A percentile compares a stretch with the other conserved stretches of the same genome.
Evolutionary conservation across 169 alveolate species (phyloP).

Genomic region (Perkinsus chesapeaki): DNA sequence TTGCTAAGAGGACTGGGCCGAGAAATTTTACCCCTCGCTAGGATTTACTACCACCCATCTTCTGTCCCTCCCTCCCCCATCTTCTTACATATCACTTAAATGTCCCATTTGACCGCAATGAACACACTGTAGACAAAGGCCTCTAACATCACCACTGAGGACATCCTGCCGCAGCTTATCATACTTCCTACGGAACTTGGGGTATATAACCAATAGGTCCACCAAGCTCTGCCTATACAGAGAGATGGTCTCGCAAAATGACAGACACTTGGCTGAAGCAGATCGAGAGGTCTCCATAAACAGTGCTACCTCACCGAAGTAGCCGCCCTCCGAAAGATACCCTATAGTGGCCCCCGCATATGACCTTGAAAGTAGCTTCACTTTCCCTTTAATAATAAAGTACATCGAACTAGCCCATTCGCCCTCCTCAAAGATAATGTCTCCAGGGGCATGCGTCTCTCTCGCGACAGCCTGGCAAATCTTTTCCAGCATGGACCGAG

Average conservation of each 20-base stretch:
- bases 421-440: constrained; percentile 44
- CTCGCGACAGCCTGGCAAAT: constrained; percentile 34
- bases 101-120: background rate
- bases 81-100: background rate
- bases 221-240: background rate
- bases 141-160: background rate
- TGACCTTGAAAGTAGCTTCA: constrained; percentile 38
- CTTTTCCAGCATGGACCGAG: constrained; percentile 30
- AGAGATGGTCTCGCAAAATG: background rate
- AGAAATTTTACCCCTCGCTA: no score
- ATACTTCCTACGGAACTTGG: background rate
- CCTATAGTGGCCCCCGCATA: constrained; percentile 35
- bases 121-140: background rate
- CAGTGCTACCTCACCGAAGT: constrained; percentile 63
- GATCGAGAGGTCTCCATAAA: constrained; percentile 39
- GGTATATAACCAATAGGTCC: background rate
- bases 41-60: no score
- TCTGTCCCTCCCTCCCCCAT: background rate
- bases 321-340: constrained; percentile 38
- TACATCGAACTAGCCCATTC: constrained; percentile 33
- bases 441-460: constrained; percentile 48
- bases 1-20: no score
- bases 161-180: background rate
- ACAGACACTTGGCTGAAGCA: constrained; percentile 44
- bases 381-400: constrained; percentile 52